phyloP scores from a whole-genome alignment of 495 filamentous ascomycete genomes.

The Tuber brumale region DNA sequence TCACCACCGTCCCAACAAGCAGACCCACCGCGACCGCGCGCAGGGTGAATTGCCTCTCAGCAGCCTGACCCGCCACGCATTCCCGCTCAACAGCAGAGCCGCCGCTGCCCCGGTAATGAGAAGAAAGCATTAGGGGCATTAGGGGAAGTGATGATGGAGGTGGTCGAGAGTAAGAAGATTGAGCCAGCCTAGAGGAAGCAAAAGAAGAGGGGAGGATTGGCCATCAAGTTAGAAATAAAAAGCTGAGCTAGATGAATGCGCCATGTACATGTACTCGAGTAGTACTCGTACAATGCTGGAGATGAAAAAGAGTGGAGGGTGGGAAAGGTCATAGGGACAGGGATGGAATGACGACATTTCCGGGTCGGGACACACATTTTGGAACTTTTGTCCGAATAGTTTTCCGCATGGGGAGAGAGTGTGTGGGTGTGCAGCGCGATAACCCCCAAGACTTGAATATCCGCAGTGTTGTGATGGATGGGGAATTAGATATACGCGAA shows the following conservation, averaged over 20 bases:
- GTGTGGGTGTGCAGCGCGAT: neutral
- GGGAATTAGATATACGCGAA: neutral
- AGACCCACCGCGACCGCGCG: slow-evolving; percentile 76
- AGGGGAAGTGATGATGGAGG: neutral
- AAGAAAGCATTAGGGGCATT: neutral
- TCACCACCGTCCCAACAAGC: slow-evolving; percentile 72
- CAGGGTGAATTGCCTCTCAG: slow-evolving; percentile 62
- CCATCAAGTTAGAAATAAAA: neutral
- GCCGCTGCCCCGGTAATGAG: neutral
- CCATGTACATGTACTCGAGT: neutral
- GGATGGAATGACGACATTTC: neutral
- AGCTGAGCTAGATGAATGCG: neutral
- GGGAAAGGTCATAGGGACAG: neutral
- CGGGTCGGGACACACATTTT: neutral
- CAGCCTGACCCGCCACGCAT: neutral
- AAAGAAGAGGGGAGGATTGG: neutral
- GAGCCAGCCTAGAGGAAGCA: neutral
- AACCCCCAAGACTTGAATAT: neutral
- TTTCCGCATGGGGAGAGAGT: neutral
- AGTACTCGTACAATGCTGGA: neutral
- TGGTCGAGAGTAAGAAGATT: neutral
- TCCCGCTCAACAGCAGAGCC: neutral
- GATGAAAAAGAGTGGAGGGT: neutral
- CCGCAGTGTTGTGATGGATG: neutral
- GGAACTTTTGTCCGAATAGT: neutral